Percentiles rank a stretch among this genome's conserved stretches.
Conservation (phyloP, 2,329 filamentous ascomycete species). For the Fusarium floridanum region DNA sequence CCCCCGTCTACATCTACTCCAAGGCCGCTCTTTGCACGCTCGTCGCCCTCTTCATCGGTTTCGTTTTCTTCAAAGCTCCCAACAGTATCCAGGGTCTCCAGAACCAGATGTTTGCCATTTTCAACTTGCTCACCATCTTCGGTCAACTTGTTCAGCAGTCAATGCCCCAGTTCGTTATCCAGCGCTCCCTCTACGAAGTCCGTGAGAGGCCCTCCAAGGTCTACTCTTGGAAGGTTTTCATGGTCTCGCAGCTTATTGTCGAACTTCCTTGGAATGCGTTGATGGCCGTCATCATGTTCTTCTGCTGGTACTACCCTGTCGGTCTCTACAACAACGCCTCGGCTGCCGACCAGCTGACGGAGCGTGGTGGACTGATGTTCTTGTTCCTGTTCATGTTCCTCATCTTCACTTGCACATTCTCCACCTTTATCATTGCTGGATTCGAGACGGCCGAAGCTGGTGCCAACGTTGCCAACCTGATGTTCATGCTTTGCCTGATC, state of each 20-base stretch:
- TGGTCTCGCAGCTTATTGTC: conserved; percentile 84
- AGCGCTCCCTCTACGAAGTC: conserved; percentile 85
- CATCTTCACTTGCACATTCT: conserved; percentile 85
- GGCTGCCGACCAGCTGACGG: conserved; percentile 69
- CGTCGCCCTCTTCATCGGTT: conserved; percentile 81
- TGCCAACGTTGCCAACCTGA: conserved; percentile 74
- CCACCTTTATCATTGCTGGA: conserved; percentile 79
- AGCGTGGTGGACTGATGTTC: conserved; percentile 84
- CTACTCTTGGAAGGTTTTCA: conserved; percentile 88
- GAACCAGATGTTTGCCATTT: conserved; percentile 89
- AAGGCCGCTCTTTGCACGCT: conserved; percentile 77
- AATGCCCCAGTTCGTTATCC: conserved; percentile 88
- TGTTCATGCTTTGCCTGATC: conserved; percentile 71
- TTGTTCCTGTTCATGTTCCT: conserved; percentile 81
- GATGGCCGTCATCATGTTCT: conserved; percentile 81
- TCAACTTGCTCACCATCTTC: conserved; percentile 87
- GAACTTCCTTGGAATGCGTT: conserved; percentile 88
- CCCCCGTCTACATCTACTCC: conserved; percentile 88
- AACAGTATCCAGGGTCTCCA: conserved; percentile 83
- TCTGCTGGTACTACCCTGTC: conserved; percentile 89
- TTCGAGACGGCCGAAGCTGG: conserved; percentile 75
- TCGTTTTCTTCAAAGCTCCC: conserved; percentile 80
- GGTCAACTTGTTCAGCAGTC: conserved; percentile 83
- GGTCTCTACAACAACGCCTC: conserved; percentile 80
- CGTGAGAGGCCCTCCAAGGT: conserved; percentile 87